Evolutionary conservation across 257 asterid species (phyloP), one percentile per base, ranked within the genome.

Genomic region (Nicotiana attenuata): DNA sequence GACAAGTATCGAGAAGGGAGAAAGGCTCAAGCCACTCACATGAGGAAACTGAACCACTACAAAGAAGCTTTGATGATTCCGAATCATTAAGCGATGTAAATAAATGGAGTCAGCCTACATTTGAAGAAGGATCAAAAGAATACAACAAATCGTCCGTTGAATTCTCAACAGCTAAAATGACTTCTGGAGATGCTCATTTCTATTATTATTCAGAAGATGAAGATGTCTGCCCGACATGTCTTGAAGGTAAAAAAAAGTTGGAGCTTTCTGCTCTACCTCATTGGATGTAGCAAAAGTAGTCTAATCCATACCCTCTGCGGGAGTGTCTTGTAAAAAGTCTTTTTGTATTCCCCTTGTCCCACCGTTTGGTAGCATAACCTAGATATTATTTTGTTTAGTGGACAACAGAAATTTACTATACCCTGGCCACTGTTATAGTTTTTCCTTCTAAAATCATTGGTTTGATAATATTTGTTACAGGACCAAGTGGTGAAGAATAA

Each of bases 181-280:
- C 89, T 3, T 65, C 90, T 24, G 97, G 91, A 78, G 91, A 84
- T 78, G 90, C 94, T 80, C 93, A 90, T 89, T 90, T 88, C 84
- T 87, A 92, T 89, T 80, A 92, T 82, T 89, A 91, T 67, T 82
- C 90, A 29, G 98, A 93, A 66, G 99, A 93, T 79, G 99, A 95
- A 85, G 99, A 95, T 88, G 94, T 91, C 76, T 95, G 99, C 86
- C 99, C 99, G 45, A 95, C 99, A 26, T 95, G 99, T 87, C 98
- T 95, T 86, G 99, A 95, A 84, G 99, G 99, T 93, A 82, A 56
- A 29, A 29, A 82, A 56, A 29, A 29, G 3, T 75, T 75, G 19
- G 55, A 50, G 17, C 41, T 31, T 45, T 47, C 28, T 73, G 78
- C 7, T 11, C 57, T 41, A 22, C 35, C 15, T 73, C 41, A 22